These are phyloP conservation scores for Pseudogymnoascus sp. DNA, from an alignment of 2,329 filamentous ascomycete species.

Conservation along the genomic window DNA sequence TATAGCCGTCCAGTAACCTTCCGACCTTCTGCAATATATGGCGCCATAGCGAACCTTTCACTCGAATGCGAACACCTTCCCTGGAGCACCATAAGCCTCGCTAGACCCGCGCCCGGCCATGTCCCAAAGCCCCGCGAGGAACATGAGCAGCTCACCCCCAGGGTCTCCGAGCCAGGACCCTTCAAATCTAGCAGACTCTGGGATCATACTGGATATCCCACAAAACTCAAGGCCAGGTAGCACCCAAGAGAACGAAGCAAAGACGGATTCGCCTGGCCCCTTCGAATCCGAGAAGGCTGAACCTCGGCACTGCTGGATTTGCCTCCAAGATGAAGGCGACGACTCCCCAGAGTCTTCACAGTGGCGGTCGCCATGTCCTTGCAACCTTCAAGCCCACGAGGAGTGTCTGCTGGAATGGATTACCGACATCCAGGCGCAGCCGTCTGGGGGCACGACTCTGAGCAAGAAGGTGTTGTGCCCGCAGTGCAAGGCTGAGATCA, in stretches of 20 bases:
- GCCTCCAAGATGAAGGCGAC: conserved; percentile 48
- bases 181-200: not conserved
- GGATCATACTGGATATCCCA: not conserved
- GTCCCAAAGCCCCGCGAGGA: not conserved
- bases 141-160: not conserved
- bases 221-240: not conserved
- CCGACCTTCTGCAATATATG: not conserved
- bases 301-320: conserved; percentile 52
- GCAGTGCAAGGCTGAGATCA: conserved; percentile 78
- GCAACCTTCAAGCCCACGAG: conserved; percentile 85
- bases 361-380: conserved; percentile 87
- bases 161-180: not conserved
- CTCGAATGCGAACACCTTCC: not conserved
- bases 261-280: not conserved
- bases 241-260: not conserved
- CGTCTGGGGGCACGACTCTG: conserved; percentile 35
- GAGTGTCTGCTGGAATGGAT: conserved; percentile 87
- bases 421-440: conserved; percentile 70
- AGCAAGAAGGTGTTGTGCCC: conserved; percentile 69
- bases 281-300: conserved; percentile 12
- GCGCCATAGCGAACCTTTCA: not conserved
- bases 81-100: not conserved
- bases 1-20: not conserved
- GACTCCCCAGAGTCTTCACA: conserved; percentile 35
- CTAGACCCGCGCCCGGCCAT: not conserved